A percentile compares a stretch with the other conserved stretches of the same genome.
phyloP scores from a whole-genome alignment of 371 early-diverging fungal genomes.

The Syncephalis fuscata region DNA sequence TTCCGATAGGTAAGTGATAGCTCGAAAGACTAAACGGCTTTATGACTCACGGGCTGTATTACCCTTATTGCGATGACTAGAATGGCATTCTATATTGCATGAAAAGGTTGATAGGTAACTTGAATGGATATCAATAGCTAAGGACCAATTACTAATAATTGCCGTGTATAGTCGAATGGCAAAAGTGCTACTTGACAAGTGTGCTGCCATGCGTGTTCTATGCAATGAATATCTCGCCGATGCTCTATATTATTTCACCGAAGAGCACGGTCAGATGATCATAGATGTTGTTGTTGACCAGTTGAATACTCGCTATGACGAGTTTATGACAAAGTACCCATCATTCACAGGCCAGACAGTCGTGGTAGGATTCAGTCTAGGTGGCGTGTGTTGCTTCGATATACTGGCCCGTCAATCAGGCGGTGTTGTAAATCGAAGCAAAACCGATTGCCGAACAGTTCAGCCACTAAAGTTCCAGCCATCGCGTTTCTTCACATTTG shows the following conservation, averaged over 20 bases:
- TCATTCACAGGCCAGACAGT: conserved; percentile 18
- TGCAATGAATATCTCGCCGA: conserved; percentile 5
- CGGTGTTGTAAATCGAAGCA: neutral
- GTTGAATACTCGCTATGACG: conserved; percentile 15
- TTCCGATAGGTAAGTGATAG: no score
- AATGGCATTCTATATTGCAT: no score
- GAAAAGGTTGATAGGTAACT: no score
- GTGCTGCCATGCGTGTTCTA: no score
- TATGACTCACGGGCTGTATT: no score
- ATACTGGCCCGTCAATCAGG: conserved; percentile 7
- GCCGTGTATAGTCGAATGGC: no score
- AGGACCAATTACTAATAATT: no score
- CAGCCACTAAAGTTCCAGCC: conserved; percentile 19
- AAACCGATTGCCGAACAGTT: conserved; percentile 4
- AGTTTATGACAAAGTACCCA: conserved; percentile 15
- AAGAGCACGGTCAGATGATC: conserved; percentile 14
- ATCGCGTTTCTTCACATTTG: conserved; percentile 16
- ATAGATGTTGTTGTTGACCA: conserved; percentile 16
- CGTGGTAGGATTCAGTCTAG: conserved; percentile 22
- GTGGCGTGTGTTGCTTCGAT: conserved; percentile 26
- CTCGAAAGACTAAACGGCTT: no score
- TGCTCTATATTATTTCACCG: conserved; percentile 6
- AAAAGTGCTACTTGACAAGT: no score
- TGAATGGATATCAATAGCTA: no score
- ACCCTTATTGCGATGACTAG: no score